Percentiles rank a stretch among this genome's conserved stretches.
Conservation (phyloP, 257 asterid genomes). For the Plantago major region DNA sequence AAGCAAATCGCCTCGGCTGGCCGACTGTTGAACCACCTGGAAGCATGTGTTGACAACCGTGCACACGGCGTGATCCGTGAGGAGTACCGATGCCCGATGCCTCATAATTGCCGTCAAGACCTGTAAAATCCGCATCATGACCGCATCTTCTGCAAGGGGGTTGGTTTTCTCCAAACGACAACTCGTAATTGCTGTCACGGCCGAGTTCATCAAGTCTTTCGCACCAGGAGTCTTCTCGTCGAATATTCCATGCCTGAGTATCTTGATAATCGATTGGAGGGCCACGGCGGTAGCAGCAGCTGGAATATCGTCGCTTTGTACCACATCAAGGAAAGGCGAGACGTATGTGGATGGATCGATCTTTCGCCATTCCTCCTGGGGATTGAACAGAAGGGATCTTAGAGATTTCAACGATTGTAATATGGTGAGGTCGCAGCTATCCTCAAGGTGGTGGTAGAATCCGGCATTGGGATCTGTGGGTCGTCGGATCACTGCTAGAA, state of each 20-base stretch:
- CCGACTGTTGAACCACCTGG: conserved; percentile 85
- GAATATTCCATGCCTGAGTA: conserved; percentile 60
- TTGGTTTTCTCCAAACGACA: conserved; percentile 77
- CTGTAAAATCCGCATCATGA: conserved; percentile 79
- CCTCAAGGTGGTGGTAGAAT: conserved; percentile 52
- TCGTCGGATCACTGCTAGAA: conserved; percentile 79
- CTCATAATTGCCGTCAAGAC: conserved; percentile 61
- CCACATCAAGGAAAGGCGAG: conserved; percentile 74
- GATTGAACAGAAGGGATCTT: conserved; percentile 66
- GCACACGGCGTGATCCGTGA: conserved; percentile 76
- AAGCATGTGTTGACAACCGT: conserved; percentile 82
- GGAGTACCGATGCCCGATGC: conserved; percentile 58
- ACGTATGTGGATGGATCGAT: conserved; percentile 65
- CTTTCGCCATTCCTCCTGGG: conserved; percentile 71
- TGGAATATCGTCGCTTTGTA: conserved; percentile 80
- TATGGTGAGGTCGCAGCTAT: conserved; percentile 41
- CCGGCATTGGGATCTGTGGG: conserved; percentile 44
- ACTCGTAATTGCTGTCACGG: conserved; percentile 56
- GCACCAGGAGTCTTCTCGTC: conserved; percentile 62
- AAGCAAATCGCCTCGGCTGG: conserved; percentile 61
- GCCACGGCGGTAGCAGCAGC: conserved; percentile 73
- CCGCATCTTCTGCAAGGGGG: conserved; percentile 59
- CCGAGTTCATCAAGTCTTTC: conserved; percentile 45
- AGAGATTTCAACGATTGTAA: conserved; percentile 65
- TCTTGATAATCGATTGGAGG: conserved; percentile 71